Percentiles rank a stretch among this genome's conserved stretches.
These are phyloP conservation scores for Cyberlindnera xylosilytica DNA, from an alignment of 805 yeast species.

Conservation along the genomic window DNA sequence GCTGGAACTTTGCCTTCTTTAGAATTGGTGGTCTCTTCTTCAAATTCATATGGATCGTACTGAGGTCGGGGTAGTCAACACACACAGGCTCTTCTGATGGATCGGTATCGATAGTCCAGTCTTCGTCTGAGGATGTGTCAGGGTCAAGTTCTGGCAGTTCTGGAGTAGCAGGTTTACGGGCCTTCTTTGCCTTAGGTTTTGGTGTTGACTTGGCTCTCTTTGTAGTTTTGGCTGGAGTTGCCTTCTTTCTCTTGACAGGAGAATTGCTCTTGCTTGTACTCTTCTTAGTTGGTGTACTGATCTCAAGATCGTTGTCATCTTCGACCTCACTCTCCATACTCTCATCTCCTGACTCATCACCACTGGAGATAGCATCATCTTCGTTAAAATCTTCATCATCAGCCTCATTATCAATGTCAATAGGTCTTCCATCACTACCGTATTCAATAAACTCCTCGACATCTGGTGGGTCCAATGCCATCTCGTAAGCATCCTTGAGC, in stretches of 20 bases:
- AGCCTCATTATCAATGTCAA: slow-evolving; percentile 29
- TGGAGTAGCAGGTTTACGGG: slow-evolving; percentile 4
- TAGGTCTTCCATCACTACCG: slow-evolving; percentile 42
- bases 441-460: slow-evolving; percentile 42
- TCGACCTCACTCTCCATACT: slow-evolving; percentile 27
- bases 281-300: slow-evolving; percentile 4
- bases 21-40: slow-evolving; percentile 20
- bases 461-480: slow-evolving; percentile 51
- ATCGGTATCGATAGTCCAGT: slow-evolving; percentile 24
- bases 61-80: slow-evolving; percentile 16
- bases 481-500: slow-evolving; percentile 48
- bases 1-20: slow-evolving; percentile 30
- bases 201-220: slow-evolving; percentile 11
- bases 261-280: slow-evolving; percentile 16
- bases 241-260: slow-evolving; percentile 13
- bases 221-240: slow-evolving; percentile 12
- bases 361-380: slow-evolving; percentile 14
- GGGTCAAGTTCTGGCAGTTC: slow-evolving; percentile 17
- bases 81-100: slow-evolving; percentile 21
- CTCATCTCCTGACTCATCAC: slow-evolving; percentile 31
- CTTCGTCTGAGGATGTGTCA: slow-evolving; percentile 26
- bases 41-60: slow-evolving; percentile 12
- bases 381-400: slow-evolving; percentile 31
- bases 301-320: slow-evolving; percentile 16
- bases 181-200: slow-evolving; percentile 9